Evolutionary conservation across 2,329 filamentous ascomycete species (phyloP).

Genomic region (Clarireedia monteithiana): DNA sequence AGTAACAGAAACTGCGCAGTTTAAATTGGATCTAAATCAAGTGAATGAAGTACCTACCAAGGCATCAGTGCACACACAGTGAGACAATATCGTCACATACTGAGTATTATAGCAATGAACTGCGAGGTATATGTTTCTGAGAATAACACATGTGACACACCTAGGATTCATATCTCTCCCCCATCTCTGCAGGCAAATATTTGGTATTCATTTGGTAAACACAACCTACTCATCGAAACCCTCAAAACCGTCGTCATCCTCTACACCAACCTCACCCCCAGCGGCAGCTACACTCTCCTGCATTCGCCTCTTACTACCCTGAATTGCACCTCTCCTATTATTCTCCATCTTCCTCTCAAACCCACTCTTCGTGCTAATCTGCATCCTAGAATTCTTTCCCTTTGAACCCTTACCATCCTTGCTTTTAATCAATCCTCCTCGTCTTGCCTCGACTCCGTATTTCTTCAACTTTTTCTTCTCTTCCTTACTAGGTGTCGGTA

Average conservation of each 20-base stretch:
- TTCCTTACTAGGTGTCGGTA: slow-evolving; percentile 77
- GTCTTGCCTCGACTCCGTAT: slow-evolving; percentile 69
- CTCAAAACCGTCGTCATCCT: slow-evolving; percentile 35
- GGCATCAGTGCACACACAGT: no score
- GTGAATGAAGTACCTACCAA: no score
- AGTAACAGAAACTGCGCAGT: no score
- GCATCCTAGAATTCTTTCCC: slow-evolving; percentile 30
- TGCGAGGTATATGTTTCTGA: no score
- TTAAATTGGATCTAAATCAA: no score
- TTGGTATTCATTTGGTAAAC: neutral
- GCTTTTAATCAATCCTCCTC: slow-evolving; percentile 33
- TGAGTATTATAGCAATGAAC: no score
- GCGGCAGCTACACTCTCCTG: slow-evolving; percentile 25
- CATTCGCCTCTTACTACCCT: slow-evolving; percentile 49
- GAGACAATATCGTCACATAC: no score
- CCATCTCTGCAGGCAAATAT: neutral
- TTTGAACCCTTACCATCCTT: slow-evolving; percentile 29
- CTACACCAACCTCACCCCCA: slow-evolving; percentile 16
- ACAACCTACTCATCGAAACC: slow-evolving; percentile 36
- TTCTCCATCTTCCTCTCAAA: slow-evolving; percentile 64
- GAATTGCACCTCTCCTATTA: slow-evolving; percentile 55
- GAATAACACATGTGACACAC: no score
- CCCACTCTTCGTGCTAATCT: slow-evolving; percentile 78
- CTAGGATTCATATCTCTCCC: no score
- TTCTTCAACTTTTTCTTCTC: slow-evolving; percentile 77